These are phyloP conservation scores for Daldinia vernicosa DNA, from an alignment of 495 filamentous ascomycete species.

Conservation along the genomic window DNA sequence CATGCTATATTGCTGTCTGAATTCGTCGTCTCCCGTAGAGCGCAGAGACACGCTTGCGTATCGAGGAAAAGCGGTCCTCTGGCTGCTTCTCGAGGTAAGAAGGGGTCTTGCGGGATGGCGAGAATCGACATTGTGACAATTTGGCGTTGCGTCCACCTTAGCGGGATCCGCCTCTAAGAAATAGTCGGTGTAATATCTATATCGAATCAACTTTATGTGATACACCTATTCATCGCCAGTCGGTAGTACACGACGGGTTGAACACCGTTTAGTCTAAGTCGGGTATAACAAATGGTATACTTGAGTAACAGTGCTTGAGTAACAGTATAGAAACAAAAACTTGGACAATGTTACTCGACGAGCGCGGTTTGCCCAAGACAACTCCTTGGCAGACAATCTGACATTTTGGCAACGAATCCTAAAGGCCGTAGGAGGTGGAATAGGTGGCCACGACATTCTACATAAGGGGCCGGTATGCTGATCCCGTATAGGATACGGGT, in stretches of 20 bases:
- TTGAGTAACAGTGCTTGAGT: not conserved
- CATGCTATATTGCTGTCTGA: conserved; percentile 34
- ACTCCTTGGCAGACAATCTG: not conserved
- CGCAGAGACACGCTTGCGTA: conserved; percentile 51
- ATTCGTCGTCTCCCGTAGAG: conserved; percentile 35
- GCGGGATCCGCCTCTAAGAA: not conserved
- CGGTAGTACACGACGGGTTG: not conserved
- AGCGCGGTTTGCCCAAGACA: conserved; percentile 2
- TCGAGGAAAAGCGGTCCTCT: conserved; percentile 52
- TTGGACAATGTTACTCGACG: not conserved
- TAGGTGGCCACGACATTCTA: conserved; percentile 18
- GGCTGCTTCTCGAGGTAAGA: conserved; percentile 38
- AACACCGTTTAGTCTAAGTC: not conserved
- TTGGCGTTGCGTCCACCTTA: not conserved
- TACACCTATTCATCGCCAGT: not conserved
- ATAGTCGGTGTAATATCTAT: not conserved
- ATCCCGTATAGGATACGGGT: conserved; percentile 9
- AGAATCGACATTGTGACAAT: conserved; percentile 8
- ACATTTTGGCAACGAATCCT: conserved; percentile 9
- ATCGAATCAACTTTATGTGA: not conserved
- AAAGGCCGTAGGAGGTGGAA: not conserved
- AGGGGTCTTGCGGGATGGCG: conserved; percentile 45
- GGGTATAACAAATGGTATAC: not conserved
- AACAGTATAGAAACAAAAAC: not conserved
- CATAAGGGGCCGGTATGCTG: conserved; percentile 20